Conservation (phyloP, 2,329 filamentous ascomycete genomes). For the Talaromyces albobiverticillius region DNA sequence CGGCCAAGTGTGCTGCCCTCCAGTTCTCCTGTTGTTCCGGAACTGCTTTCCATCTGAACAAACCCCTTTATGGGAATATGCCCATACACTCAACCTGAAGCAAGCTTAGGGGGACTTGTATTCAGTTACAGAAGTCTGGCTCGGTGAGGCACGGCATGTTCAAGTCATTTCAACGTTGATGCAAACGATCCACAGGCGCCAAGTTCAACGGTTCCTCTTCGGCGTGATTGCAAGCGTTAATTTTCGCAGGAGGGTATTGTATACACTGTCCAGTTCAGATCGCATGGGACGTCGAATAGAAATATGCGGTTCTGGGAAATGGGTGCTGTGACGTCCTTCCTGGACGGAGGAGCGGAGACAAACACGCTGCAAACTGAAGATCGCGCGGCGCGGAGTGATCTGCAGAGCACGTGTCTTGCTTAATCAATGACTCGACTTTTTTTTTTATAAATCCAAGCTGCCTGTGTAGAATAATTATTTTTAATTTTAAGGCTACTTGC, state of each 20-base stretch:
- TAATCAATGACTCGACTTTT: too few relatives aligned
- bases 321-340: too few relatives aligned
- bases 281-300: neutral
- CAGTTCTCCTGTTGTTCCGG: slow-evolving; percentile 28
- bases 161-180: slow-evolving; percentile 1
- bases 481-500: too few relatives aligned
- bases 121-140: neutral
- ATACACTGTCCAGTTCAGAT: neutral
- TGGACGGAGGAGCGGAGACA: neutral
- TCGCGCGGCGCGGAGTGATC: too few relatives aligned
- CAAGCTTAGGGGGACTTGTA: neutral
- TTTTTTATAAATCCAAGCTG: too few relatives aligned
- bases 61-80: neutral
- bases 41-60: slow-evolving; percentile 26
- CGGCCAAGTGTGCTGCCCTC: slow-evolving; percentile 36
- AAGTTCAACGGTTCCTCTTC: neutral
- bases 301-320: neutral
- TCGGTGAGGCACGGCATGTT: neutral
- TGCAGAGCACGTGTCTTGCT: too few relatives aligned
- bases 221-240: neutral
- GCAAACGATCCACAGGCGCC: neutral
- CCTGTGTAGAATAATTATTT: too few relatives aligned
- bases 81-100: neutral
- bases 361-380: slow-evolving; percentile 16
- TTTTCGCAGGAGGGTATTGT: neutral